A percentile compares a stretch with the other conserved stretches of the same genome.
Conservation (phyloP, 495 filamentous ascomycete species). For the Rhizodiscina lignyota region DNA sequence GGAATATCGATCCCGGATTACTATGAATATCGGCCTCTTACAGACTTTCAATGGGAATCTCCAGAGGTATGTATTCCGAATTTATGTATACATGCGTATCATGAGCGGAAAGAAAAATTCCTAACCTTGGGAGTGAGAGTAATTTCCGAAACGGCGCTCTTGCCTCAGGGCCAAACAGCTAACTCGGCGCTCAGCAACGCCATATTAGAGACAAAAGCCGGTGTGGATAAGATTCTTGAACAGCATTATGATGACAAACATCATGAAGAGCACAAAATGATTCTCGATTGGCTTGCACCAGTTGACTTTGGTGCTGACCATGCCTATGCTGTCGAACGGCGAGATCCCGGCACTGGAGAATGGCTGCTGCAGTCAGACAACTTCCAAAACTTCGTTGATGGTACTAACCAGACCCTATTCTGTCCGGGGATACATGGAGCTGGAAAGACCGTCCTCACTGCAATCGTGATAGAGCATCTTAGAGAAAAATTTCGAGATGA, state of each 20-base stretch:
- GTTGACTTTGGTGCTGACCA: conserved; percentile 14
- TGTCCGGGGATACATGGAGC: conserved; percentile 22
- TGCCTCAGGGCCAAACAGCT: too few relatives aligned
- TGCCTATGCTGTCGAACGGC: conserved; percentile 15
- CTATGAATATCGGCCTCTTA: too few relatives aligned
- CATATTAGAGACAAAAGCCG: too few relatives aligned
- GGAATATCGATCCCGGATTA: too few relatives aligned
- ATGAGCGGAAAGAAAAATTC: too few relatives aligned
- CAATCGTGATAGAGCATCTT: conserved; percentile 18
- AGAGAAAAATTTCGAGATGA: conserved; percentile 4
- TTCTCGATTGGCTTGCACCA: conserved; percentile 8
- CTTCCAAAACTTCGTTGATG: conserved; percentile 17
- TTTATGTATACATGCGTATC: too few relatives aligned
- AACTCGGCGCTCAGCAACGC: too few relatives aligned
- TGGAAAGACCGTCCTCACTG: conserved; percentile 13
- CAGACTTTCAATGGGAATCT: too few relatives aligned
- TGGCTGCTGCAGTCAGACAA: conserved; percentile 24
- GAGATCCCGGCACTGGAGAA: conserved; percentile 22
- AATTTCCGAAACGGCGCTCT: too few relatives aligned
- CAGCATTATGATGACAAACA: background rate
- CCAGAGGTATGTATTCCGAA: too few relatives aligned
- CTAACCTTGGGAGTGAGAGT: too few relatives aligned
- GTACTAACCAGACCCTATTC: conserved; percentile 11
- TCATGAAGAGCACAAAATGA: background rate
- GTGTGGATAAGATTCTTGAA: too few relatives aligned